Evolutionary conservation across 352 stramenopile species (phyloP).

Genomic region (Elongisporangium prolatum): DNA sequence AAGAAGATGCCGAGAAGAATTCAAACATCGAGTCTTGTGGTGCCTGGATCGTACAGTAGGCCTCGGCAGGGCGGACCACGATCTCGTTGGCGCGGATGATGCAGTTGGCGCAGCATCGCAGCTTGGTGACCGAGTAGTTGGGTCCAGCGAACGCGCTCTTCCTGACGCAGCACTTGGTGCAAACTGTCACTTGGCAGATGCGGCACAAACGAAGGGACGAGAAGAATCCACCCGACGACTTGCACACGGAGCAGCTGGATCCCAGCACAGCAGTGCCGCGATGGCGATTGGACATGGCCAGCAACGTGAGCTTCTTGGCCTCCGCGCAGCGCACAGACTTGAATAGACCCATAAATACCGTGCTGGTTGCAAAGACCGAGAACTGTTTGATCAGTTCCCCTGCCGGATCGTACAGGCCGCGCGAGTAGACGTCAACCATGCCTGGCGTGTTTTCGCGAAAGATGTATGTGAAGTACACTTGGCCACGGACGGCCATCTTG

Average conservation of each 20-base stretch:
- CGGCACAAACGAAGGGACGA: conserved; percentile 24
- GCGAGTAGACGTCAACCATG: conserved; percentile 28
- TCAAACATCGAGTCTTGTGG: too few relatives aligned
- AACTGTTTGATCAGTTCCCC: conserved; percentile 16
- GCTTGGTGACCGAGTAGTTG: conserved; percentile 9
- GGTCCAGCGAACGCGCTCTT: conserved; percentile 32
- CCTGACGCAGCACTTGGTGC: conserved; percentile 40
- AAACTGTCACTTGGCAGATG: conserved; percentile 38
- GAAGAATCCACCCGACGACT: conserved; percentile 5
- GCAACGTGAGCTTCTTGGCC: background rate
- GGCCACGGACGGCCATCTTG: conserved; percentile 21
- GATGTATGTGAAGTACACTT: conserved; percentile 29
- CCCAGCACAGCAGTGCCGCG: conserved; percentile 1
- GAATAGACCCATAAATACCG: conserved; percentile 30
- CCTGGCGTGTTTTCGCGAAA: conserved; percentile 27
- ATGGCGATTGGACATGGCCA: conserved; percentile 6
- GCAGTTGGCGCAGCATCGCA: conserved; percentile 31
- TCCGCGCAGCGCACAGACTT: conserved; percentile 5
- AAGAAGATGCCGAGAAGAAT: too few relatives aligned
- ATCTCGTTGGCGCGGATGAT: conserved; percentile 6
- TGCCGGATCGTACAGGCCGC: conserved; percentile 35
- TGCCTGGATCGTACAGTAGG: too few relatives aligned
- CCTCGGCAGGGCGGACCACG: too few relatives aligned
- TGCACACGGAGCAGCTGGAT: conserved; percentile 3
- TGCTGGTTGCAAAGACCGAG: conserved; percentile 20